Percentiles rank a stretch among this genome's conserved stretches.
Evolutionary conservation across 2,329 filamentous ascomycete genomes (phyloP).

Genomic region (Didymella exigua): DNA sequence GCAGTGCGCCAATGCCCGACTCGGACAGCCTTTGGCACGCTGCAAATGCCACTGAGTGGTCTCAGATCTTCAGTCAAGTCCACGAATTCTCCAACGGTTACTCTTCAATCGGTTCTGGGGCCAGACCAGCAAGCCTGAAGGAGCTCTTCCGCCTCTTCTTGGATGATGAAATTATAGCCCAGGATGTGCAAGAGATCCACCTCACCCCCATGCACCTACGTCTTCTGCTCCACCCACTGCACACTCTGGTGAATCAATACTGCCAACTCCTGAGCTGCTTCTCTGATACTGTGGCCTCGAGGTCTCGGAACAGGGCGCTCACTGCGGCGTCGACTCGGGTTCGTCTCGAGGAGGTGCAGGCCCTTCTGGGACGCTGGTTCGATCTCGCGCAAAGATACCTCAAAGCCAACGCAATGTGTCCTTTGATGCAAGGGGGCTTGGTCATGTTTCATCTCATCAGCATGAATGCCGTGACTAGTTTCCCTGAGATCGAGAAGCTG

Average conservation of each 20-base stretch:
- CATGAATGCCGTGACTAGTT: conserved; percentile 70
- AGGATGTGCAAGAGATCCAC: conserved; percentile 53
- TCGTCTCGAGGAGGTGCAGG: conserved; percentile 68
- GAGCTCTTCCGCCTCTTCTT: conserved; percentile 72
- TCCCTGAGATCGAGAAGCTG: conserved; percentile 69
- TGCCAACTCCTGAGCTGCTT: conserved; percentile 70
- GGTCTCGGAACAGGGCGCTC: conserved; percentile 56
- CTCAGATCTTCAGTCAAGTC: conserved; percentile 62
- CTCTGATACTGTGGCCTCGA: conserved; percentile 59
- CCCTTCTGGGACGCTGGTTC: conserved; percentile 69
- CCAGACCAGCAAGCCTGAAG: conserved; percentile 63
- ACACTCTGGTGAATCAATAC: conserved; percentile 68
- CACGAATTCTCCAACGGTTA: conserved; percentile 61
- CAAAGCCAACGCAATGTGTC: conserved; percentile 62
- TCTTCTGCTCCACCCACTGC: conserved; percentile 71
- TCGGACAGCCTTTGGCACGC: conserved; percentile 68
- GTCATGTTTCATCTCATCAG: conserved; percentile 74
- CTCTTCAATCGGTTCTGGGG: conserved; percentile 60
- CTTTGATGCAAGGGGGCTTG: conserved; percentile 68
- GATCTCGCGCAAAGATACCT: conserved; percentile 64
- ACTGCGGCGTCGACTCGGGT: conserved; percentile 65
- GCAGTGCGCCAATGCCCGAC: conserved; percentile 68
- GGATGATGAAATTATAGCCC: conserved; percentile 63
- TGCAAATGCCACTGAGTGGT: conserved; percentile 64
- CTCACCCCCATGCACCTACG: conserved; percentile 65